Percentiles rank a stretch among this genome's conserved stretches.
Evolutionary conservation across 371 early-diverging fungal genomes (phyloP).

Genomic region (Chytridium lagenaria): DNA sequence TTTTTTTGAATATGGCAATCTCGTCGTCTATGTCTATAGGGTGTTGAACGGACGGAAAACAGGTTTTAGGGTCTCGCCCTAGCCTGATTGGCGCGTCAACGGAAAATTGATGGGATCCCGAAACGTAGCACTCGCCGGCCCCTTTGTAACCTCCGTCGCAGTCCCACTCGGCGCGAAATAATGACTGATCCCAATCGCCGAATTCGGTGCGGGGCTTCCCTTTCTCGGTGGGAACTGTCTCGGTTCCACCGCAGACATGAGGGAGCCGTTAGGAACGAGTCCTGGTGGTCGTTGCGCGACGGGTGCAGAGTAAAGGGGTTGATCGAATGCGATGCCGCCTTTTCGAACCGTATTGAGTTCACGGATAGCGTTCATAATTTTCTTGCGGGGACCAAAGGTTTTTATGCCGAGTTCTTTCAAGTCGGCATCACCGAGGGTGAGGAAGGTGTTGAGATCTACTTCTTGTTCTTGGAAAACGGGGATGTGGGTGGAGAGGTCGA

Average conservation of each 20-base stretch:
- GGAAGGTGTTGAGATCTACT: constrained; percentile 50
- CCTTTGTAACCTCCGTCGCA: neutral
- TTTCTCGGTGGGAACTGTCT: neutral
- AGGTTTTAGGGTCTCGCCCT: neutral
- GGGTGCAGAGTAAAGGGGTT: neutral
- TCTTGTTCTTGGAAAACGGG: constrained; percentile 52
- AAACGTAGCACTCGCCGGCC: neutral
- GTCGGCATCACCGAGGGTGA: constrained; percentile 51
- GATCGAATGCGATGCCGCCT: neutral
- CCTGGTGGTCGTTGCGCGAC: neutral
- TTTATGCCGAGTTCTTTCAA: constrained; percentile 53
- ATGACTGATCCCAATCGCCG: neutral
- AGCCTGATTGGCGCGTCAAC: neutral
- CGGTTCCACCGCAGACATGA: neutral
- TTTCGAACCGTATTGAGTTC: constrained; percentile 27
- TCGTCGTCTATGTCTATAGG: neutral
- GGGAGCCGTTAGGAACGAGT: neutral
- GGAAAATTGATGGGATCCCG: no score
- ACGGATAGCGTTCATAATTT: constrained; percentile 50
- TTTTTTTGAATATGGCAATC: no score
- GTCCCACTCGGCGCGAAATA: neutral
- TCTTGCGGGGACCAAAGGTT: constrained; percentile 56
- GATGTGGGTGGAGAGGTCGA: constrained; percentile 46
- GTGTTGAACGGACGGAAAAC: neutral
- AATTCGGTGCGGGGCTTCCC: constrained; percentile 2